These are phyloP conservation scores for Coniferiporia sulphurascens DNA, from an alignment of 1,284 basidiomycete genomes.

Conservation along the genomic window DNA sequence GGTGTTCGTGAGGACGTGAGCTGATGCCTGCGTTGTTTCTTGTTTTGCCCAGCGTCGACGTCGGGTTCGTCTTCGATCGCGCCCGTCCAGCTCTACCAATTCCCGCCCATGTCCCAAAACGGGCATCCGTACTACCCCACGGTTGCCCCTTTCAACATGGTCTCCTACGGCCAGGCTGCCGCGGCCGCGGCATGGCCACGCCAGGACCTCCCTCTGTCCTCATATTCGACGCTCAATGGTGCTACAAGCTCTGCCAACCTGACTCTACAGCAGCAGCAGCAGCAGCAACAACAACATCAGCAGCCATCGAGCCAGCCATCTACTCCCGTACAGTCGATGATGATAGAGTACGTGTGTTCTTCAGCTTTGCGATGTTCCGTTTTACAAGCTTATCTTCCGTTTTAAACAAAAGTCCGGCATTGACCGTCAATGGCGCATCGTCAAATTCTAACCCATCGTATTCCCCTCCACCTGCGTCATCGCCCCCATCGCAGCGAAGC, in stretches of 20 bases:
- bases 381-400: not conserved
- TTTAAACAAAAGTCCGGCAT: slow-evolving; percentile 1
- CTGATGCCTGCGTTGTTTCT: no score
- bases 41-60: slow-evolving; percentile 9
- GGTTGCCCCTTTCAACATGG: slow-evolving; percentile 47
- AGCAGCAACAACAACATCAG: slow-evolving; percentile 28
- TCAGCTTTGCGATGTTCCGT: not conserved
- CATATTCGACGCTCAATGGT: slow-evolving; percentile 69
- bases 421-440: slow-evolving; percentile 7
- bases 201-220: slow-evolving; percentile 57
- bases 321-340: not conserved
- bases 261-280: slow-evolving; percentile 25
- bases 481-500: slow-evolving; percentile 8
- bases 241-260: slow-evolving; percentile 43
- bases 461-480: slow-evolving; percentile 9
- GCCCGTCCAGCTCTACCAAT: slow-evolving; percentile 16
- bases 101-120: slow-evolving; percentile 35
- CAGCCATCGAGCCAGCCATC: slow-evolving; percentile 21
- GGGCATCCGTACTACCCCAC: slow-evolving; percentile 36
- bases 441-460: slow-evolving; percentile 6
- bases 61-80: slow-evolving; percentile 6
- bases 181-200: slow-evolving; percentile 40
- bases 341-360: no score
- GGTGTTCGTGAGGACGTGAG: no score
- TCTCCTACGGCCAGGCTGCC: slow-evolving; percentile 38